Evolutionary conservation across 2,329 filamentous ascomycete genomes (phyloP).

Genomic region (Neodidymelliopsis sp.): DNA sequence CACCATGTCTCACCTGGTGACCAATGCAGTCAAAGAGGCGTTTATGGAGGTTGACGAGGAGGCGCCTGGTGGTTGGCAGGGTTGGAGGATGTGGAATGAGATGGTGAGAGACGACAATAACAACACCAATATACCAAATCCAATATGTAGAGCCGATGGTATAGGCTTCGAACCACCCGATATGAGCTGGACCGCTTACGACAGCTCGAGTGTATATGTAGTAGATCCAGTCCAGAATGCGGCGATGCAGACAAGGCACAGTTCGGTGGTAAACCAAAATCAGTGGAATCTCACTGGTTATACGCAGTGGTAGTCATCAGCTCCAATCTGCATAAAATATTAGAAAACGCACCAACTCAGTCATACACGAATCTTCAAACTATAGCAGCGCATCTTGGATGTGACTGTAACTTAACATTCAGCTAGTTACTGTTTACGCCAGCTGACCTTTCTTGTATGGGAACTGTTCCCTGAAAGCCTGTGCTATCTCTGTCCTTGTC

Average conservation of each 20-base stretch:
- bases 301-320: background rate
- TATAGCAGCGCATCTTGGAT: too few relatives aligned
- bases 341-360: too few relatives aligned
- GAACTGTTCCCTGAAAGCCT: constrained; percentile 57
- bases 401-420: too few relatives aligned
- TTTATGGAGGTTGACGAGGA: constrained; percentile 42
- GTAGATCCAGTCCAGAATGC: constrained; percentile 7
- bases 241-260: background rate
- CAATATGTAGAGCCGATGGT: background rate
- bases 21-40: constrained; percentile 37
- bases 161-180: background rate
- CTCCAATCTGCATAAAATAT: too few relatives aligned
- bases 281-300: constrained; percentile 5
- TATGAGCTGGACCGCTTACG: background rate
- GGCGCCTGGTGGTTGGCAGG: constrained; percentile 36
- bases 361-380: too few relatives aligned
- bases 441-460: constrained; percentile 57
- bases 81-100: constrained; percentile 39
- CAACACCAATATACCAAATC: background rate
- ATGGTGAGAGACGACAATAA: constrained; percentile 27
- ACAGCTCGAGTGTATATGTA: background rate
- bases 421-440: too few relatives aligned
- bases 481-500: constrained; percentile 61
- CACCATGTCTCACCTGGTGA: constrained; percentile 23
- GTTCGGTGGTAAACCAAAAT: background rate